Percentiles rank a stretch among this genome's conserved stretches.
phyloP scores from a whole-genome alignment of 257 asterid species.

The Thymus quinquecostatus region DNA sequence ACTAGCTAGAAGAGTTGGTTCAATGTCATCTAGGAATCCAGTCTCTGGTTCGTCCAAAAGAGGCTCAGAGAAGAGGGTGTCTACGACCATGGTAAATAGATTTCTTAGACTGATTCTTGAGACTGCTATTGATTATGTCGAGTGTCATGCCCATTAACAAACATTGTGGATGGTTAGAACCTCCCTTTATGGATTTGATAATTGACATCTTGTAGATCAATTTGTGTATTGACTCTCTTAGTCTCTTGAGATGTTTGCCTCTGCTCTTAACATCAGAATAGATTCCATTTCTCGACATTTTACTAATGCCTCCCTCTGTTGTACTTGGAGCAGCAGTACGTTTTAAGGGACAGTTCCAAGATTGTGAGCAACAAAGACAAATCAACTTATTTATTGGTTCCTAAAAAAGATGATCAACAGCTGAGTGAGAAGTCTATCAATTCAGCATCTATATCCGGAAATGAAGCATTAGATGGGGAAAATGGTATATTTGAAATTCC shows the following conservation, averaged over 20 bases:
- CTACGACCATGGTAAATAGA: slow-evolving; percentile 66
- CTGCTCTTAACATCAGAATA: slow-evolving; percentile 9
- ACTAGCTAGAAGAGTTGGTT: slow-evolving; percentile 54
- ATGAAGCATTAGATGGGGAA: slow-evolving; percentile 55
- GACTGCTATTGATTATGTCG: slow-evolving; percentile 25
- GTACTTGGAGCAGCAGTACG: slow-evolving; percentile 59
- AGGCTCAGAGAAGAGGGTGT: slow-evolving; percentile 55
- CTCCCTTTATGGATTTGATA: slow-evolving; percentile 10
- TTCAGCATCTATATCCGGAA: slow-evolving; percentile 48
- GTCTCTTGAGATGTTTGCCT: slow-evolving; percentile 7
- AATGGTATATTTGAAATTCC: slow-evolving; percentile 43
- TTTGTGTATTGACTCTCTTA: slow-evolving; percentile 3
- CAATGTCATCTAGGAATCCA: slow-evolving; percentile 55
- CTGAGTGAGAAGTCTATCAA: slow-evolving; percentile 47
- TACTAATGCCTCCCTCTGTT: slow-evolving; percentile 15
- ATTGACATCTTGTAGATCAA: neutral
- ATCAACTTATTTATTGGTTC: slow-evolving; percentile 46
- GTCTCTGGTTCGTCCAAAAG: slow-evolving; percentile 67
- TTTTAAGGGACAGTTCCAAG: slow-evolving; percentile 64
- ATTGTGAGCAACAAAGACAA: slow-evolving; percentile 58
- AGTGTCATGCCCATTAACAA: slow-evolving; percentile 5
- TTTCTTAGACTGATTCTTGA: slow-evolving; percentile 10
- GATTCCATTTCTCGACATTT: slow-evolving; percentile 4
- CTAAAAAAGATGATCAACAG: slow-evolving; percentile 60
- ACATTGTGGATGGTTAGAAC: slow-evolving; percentile 11